These are phyloP conservation scores for Porosira glacialis DNA, from an alignment of 352 stramenopile species.

Conservation along the genomic window DNA sequence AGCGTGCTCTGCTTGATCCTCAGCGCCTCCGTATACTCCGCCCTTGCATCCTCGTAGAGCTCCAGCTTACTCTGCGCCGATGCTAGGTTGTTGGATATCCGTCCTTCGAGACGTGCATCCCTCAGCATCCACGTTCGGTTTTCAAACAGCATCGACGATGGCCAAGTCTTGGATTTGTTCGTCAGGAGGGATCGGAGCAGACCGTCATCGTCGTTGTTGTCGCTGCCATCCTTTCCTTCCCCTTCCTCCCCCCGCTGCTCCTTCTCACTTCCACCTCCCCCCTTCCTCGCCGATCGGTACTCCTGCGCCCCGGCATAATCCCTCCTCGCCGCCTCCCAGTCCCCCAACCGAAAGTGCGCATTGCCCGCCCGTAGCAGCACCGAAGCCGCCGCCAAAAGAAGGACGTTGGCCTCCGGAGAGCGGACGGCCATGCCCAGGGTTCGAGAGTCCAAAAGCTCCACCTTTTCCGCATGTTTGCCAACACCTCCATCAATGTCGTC, in stretches of 20 bases:
- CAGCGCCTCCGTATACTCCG: conserved; percentile 44
- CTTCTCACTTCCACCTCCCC: too few relatives aligned
- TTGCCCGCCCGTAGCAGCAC: conserved; percentile 47
- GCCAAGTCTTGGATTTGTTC: too few relatives aligned
- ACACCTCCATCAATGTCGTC: conserved; percentile 34
- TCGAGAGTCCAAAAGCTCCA: too few relatives aligned
- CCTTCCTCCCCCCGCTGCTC: too few relatives aligned
- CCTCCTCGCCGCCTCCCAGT: conserved; percentile 34
- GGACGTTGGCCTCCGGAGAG: conserved; percentile 35
- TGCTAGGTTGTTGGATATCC: conserved; percentile 50
- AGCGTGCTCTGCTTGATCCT: conserved; percentile 51
- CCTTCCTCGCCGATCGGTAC: conserved; percentile 35
- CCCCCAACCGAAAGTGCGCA: conserved; percentile 31
- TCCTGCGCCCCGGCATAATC: conserved; percentile 48
- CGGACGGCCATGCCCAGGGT: conserved; percentile 16
- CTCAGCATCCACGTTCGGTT: too few relatives aligned
- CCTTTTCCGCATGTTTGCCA: too few relatives aligned
- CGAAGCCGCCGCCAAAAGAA: conserved; percentile 46
- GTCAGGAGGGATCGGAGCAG: too few relatives aligned
- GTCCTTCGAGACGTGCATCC: conserved; percentile 43
- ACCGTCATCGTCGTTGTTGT: too few relatives aligned
- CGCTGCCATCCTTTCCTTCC: conserved; percentile 9
- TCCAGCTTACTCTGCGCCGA: conserved; percentile 33
- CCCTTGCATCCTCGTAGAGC: conserved; percentile 44
- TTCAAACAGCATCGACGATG: too few relatives aligned